A percentile compares a stretch with the other conserved stretches of the same genome.
phyloP scores from a whole-genome alignment of 73 alveolate genomes.

The Stentor coeruleus region DNA sequence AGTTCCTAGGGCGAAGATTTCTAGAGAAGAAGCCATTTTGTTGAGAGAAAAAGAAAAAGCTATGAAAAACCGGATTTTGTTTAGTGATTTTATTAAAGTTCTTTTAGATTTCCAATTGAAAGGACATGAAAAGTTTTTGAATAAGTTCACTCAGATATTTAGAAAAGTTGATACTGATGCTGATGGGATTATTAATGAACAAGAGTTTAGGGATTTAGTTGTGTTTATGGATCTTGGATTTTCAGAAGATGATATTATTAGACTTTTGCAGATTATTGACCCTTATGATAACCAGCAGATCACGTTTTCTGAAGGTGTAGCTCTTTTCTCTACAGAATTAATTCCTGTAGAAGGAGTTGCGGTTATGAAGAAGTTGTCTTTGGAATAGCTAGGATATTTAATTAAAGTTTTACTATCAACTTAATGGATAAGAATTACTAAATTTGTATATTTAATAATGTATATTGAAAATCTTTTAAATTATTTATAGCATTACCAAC shows the following conservation, averaged over 20 bases:
- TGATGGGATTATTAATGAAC: slow-evolving; percentile 88
- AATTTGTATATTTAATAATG: no score
- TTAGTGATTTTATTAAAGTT: slow-evolving; percentile 67
- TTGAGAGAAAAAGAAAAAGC: slow-evolving; percentile 74
- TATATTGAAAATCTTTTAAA: no score
- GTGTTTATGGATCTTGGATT: slow-evolving; percentile 59
- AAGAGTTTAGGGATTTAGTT: slow-evolving; percentile 82
- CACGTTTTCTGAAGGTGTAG: slow-evolving; percentile 92
- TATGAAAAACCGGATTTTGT: slow-evolving; percentile 49
- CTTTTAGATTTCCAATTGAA: slow-evolving; percentile 92
- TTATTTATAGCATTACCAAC: no score
- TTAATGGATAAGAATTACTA: background rate
- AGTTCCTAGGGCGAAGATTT: slow-evolving; percentile 36
- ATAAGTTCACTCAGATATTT: slow-evolving; percentile 74
- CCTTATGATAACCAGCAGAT: slow-evolving; percentile 93
- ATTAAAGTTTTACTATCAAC: background rate
- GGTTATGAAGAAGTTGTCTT: background rate
- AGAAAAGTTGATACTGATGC: slow-evolving; percentile 77
- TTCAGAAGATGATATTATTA: slow-evolving; percentile 75
- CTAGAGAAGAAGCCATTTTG: slow-evolving; percentile 61
- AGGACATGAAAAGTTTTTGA: slow-evolving; percentile 90
- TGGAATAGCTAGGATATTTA: background rate
- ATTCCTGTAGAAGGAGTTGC: background rate
- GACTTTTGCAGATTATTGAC: slow-evolving; percentile 80
- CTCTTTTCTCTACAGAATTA: slow-evolving; percentile 71